These are phyloP conservation scores for Thecaphora frezii DNA, from an alignment of 1,284 basidiomycete species.

Conservation along the genomic window DNA sequence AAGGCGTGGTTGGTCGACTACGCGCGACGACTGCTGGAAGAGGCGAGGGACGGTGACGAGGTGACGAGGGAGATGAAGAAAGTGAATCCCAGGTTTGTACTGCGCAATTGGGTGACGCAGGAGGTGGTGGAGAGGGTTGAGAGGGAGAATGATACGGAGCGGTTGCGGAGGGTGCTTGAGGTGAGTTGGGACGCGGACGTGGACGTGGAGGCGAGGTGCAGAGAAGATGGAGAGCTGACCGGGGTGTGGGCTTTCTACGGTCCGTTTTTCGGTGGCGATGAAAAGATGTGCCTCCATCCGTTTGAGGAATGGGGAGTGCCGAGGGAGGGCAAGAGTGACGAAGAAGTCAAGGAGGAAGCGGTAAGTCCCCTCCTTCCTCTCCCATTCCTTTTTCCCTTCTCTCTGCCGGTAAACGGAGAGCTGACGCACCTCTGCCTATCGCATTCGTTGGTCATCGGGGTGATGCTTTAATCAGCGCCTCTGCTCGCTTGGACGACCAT, in stretches of 20 bases:
- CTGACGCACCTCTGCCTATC: too few species aligned
- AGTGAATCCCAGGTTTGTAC: slow-evolving; percentile 50
- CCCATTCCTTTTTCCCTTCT: too few species aligned
- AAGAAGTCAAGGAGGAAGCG: slow-evolving; percentile 67
- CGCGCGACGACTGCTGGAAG: slow-evolving; percentile 23
- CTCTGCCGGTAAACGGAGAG: too few species aligned
- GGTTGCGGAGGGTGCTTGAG: slow-evolving; percentile 42
- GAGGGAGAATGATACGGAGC: slow-evolving; percentile 45
- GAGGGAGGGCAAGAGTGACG: slow-evolving; percentile 52
- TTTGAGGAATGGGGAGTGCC: slow-evolving; percentile 43
- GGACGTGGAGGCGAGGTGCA: too few species aligned
- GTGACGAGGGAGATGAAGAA: slow-evolving; percentile 26
- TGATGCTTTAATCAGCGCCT: slow-evolving; percentile 11
- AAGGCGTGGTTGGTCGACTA: slow-evolving; percentile 41
- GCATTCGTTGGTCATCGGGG: too few species aligned
- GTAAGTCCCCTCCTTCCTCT: slow-evolving; percentile 56
- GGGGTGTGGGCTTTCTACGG: too few species aligned
- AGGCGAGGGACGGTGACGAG: slow-evolving; percentile 19
- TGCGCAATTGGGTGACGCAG: slow-evolving; percentile 55
- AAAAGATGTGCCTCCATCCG: slow-evolving; percentile 39
- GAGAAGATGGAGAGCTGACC: too few species aligned
- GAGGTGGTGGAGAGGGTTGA: slow-evolving; percentile 48
- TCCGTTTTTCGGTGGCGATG: not conserved
- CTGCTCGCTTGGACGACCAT: slow-evolving; percentile 38
- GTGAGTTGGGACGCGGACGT: slow-evolving; percentile 1